Conservation (phyloP, 106 monocot genomes). For the Agapanthus africanus region DNA sequence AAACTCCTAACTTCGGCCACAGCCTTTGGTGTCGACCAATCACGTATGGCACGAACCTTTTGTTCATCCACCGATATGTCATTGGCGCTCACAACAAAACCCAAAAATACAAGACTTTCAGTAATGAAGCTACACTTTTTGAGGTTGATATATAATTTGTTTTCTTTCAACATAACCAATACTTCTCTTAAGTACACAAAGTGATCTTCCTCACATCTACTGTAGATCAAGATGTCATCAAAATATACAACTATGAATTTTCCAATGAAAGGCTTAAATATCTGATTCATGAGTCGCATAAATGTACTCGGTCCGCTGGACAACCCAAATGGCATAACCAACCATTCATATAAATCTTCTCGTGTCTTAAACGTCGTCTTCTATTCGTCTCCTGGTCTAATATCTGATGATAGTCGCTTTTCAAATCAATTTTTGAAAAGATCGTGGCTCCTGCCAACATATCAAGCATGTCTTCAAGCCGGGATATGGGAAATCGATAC, state of each 20-base stretch:
- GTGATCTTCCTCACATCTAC: background rate
- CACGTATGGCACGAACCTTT: background rate
- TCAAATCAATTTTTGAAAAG: constrained; percentile 4
- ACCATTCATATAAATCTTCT: background rate
- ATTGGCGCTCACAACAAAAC: background rate
- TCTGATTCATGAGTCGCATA: background rate
- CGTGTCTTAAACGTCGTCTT: constrained; percentile 10
- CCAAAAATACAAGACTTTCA: background rate
- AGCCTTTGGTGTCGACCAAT: background rate
- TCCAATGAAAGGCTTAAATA: background rate
- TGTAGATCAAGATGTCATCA: constrained; percentile 1
- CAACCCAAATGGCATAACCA: constrained; percentile 8
- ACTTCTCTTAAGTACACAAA: background rate
- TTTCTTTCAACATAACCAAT: background rate
- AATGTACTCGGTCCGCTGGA: constrained; percentile 10
- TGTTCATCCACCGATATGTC: background rate
- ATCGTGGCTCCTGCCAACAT: background rate
- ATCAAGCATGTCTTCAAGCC: background rate
- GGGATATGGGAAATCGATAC: background rate
- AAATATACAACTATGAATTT: background rate
- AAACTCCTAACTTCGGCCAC: background rate
- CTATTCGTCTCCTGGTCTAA: constrained; percentile 5
- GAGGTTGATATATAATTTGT: background rate
- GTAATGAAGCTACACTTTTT: background rate
- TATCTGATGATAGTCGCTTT: background rate